A percentile compares a stretch with the other conserved stretches of the same genome.
phyloP scores from a whole-genome alignment of 306 rosid species.

The Rosa persica region DNA sequence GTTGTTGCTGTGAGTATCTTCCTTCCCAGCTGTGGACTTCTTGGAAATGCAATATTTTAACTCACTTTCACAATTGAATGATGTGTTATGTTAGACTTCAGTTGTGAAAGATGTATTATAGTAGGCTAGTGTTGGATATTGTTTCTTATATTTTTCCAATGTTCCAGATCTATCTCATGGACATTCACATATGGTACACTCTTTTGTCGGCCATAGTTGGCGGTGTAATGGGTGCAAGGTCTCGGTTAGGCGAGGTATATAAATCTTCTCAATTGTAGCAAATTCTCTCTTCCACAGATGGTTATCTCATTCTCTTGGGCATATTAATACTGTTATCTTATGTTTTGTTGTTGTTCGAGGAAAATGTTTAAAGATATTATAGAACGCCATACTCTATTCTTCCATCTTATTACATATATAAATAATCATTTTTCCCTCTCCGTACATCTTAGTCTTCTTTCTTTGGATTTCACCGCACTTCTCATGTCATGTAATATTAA shows the following conservation, averaged over 20 bases:
- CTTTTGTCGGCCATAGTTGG: slow-evolving; percentile 87
- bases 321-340: neutral
- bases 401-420: neutral
- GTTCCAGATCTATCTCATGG: slow-evolving; percentile 92
- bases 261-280: slow-evolving; percentile 4
- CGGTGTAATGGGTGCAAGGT: slow-evolving; percentile 93
- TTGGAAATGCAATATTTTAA: neutral
- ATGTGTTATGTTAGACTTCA: neutral
- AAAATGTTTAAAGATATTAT: neutral
- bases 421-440: neutral
- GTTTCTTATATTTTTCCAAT: slow-evolving; percentile 27
- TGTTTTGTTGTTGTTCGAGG: neutral
- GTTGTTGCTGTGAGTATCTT: slow-evolving; percentile 87
- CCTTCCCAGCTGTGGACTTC: slow-evolving; percentile 18
- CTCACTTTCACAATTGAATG: neutral
- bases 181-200: slow-evolving; percentile 91
- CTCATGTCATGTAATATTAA: neutral
- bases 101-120: neutral
- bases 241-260: slow-evolving; percentile 94
- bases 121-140: neutral
- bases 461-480: neutral
- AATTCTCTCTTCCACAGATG: neutral
- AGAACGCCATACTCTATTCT: neutral
- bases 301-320: neutral
- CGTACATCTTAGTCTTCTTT: neutral